phyloP scores from a whole-genome alignment of 352 stramenopile genomes.

The Hyaloperonospora brassicae region DNA sequence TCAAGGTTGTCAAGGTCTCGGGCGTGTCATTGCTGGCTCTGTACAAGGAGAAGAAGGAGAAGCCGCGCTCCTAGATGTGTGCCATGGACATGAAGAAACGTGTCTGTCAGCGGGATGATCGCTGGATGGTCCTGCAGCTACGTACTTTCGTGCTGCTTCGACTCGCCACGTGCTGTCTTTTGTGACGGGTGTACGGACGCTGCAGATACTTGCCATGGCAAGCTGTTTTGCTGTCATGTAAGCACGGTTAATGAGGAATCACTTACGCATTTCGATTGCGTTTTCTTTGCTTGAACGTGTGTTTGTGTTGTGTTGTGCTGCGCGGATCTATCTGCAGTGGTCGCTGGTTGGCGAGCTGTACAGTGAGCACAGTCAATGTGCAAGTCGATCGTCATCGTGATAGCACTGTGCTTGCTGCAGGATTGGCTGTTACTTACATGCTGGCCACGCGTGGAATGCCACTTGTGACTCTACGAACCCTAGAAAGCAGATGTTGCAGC shows the following conservation, averaged over 20 bases:
- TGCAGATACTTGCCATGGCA: conserved; percentile 4
- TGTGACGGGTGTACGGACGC: too few species aligned
- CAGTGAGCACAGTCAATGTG: too few species aligned
- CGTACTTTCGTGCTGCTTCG: not conserved
- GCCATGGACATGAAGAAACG: conserved; percentile 14
- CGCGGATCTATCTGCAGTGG: too few species aligned
- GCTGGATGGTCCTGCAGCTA: conserved; percentile 1
- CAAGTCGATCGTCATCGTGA: too few species aligned
- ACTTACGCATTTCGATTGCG: conserved; percentile 22
- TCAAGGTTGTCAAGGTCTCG: conserved; percentile 99
- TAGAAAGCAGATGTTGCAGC: too few species aligned
- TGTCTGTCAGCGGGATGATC: conserved; percentile 1
- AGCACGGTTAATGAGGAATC: conserved; percentile 35
- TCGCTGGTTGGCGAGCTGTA: too few species aligned
- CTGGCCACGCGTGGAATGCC: too few species aligned
- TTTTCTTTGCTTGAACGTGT: conserved; percentile 9
- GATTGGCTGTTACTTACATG: too few species aligned
- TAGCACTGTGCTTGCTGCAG: too few species aligned
- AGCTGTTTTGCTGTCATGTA: conserved; percentile 20
- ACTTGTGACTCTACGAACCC: too few species aligned
- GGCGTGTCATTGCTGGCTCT: conserved; percentile 98
- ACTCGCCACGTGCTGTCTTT: not conserved
- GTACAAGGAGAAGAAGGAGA: conserved; percentile 99
- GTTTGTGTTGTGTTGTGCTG: not conserved
- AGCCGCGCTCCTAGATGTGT: conserved; percentile 94